Base-by-base conservation (phyloP, 352 stramenopile species). In the Pythium guiyangense region DNA sequence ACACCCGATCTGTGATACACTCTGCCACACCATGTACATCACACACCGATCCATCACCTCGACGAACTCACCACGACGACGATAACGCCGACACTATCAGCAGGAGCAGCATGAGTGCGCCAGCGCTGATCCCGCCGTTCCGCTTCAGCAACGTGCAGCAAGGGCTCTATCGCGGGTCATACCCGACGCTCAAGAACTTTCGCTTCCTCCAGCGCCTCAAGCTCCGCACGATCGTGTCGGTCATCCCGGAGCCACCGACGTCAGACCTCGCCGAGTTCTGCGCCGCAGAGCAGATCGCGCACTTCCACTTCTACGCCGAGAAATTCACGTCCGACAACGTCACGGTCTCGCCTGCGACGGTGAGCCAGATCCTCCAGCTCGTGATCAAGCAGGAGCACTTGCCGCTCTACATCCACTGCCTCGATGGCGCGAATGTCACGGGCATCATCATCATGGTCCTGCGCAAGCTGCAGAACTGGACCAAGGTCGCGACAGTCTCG, bases 241-340 rank as follows among this genome's bases (percentile, higher is more conserved):
- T 95, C 40, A 92, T 88, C 44, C 85, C 85, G 2, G 85, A 95
- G 62, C 69, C 73, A 51, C 83, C 85, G 34, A 95, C 83, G 6
- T 80, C 69, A 34, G 83, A 95, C 60, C 67, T 95, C 37, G 63
- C 67, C 37, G 79, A 76, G 62, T 93, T 93, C 65, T 95, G 85
- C 54, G 44, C 63, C 0, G 63, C 66, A 46, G 85, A 95, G 57
- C 72, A 78, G 54, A 90, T 93, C 66, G 60, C 77, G 11, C 67
- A 87, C 54, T 60, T 87, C 63, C 82, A 91, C 45, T 93, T 93
- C 54, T 84, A 88, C 64, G 82, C 81, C 44, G 85, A 95, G 55
- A 93, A 95, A 66, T 94, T 92, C 72, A 91, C 84, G 52, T 90
- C 77, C 42, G 84, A 94, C 68, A 92, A 89, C 49, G 84, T 94